These are phyloP conservation scores for Coemansia sp. DNA, from an alignment of 192 early-diverging fungal genomes.

Conservation along the genomic window DNA sequence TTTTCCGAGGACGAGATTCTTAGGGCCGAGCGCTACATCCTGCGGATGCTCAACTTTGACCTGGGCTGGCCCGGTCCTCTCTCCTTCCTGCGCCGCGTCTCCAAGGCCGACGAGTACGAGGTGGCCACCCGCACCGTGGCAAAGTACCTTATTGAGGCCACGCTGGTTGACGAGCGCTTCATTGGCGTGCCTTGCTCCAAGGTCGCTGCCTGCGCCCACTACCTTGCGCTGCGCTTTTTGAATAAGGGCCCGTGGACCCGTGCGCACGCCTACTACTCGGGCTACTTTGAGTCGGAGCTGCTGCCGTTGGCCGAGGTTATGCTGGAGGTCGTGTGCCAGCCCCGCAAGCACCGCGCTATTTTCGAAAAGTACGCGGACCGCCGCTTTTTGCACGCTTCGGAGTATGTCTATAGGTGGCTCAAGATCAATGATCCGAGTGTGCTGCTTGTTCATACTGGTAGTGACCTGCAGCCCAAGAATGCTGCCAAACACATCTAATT, in stretches of 20 bases:
- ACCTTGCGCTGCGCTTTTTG: conserved; percentile 46
- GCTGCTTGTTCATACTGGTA: conserved; percentile 8
- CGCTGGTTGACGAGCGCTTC: conserved; percentile 59
- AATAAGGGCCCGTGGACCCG: conserved; percentile 50
- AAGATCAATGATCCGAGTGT: conserved; percentile 3
- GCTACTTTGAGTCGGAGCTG: conserved; percentile 66
- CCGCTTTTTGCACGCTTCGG: conserved; percentile 35
- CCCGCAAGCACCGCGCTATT: conserved; percentile 35
- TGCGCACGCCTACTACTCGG: conserved; percentile 63
- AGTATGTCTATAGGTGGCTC: conserved; percentile 45
- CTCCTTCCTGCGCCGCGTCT: conserved; percentile 59
- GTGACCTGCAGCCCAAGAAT: conserved; percentile 1
- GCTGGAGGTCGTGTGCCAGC: conserved; percentile 54
- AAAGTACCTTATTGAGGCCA: conserved; percentile 62
- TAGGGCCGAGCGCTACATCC: conserved; percentile 58
- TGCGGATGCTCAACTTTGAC: conserved; percentile 58
- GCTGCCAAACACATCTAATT: background rate
- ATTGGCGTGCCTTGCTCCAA: conserved; percentile 51
- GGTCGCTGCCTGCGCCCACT: conserved; percentile 51
- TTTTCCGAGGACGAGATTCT: conserved; percentile 53
- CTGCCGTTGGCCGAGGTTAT: conserved; percentile 46
- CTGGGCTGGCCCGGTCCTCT: conserved; percentile 60
- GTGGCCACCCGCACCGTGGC: conserved; percentile 56
- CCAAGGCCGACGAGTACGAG: conserved; percentile 61
- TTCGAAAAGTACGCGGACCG: conserved; percentile 53